Evolutionary conservation across 2,329 filamentous ascomycete genomes (phyloP).

Genomic region (Alternaria sp.): DNA sequence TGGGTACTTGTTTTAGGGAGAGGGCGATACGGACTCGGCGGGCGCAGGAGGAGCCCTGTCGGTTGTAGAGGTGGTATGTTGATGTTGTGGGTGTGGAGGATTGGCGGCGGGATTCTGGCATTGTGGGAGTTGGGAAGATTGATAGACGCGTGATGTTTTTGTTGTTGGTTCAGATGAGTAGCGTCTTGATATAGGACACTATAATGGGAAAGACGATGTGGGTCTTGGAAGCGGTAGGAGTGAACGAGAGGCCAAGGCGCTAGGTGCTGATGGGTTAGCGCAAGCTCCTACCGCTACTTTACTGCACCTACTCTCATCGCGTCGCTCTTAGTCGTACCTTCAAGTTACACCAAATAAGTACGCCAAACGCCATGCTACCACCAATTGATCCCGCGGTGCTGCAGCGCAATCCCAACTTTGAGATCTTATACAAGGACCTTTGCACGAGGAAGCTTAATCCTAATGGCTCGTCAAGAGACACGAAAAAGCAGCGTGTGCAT

Average conservation of each 20-base stretch:
- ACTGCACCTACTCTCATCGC: neutral
- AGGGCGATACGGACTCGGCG: constrained; percentile 67
- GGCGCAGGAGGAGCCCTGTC: constrained; percentile 68
- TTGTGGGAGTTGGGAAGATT: neutral
- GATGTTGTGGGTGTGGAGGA: no score
- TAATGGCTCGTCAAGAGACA: constrained; percentile 53
- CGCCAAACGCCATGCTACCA: constrained; percentile 46
- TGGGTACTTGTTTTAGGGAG: constrained; percentile 54
- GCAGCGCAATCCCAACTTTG: constrained; percentile 53
- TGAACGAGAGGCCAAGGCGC: constrained; percentile 8
- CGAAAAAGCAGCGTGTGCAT: constrained; percentile 51
- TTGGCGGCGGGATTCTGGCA: neutral
- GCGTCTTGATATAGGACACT: no score
- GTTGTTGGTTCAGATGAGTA: neutral
- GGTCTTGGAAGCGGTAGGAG: no score
- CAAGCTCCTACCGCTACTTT: neutral
- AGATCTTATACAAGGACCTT: constrained; percentile 54
- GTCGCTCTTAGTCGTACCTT: neutral
- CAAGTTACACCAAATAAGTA: neutral
- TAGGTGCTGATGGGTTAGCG: constrained; percentile 3
- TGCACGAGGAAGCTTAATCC: constrained; percentile 51
- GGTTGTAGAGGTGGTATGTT: constrained; percentile 59
- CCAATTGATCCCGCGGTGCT: constrained; percentile 48
- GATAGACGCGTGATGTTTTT: neutral
- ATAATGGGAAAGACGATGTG: no score